phyloP scores from a whole-genome alignment of 768 basidiomycete species.

The Leccinum olivaceopallidum region DNA sequence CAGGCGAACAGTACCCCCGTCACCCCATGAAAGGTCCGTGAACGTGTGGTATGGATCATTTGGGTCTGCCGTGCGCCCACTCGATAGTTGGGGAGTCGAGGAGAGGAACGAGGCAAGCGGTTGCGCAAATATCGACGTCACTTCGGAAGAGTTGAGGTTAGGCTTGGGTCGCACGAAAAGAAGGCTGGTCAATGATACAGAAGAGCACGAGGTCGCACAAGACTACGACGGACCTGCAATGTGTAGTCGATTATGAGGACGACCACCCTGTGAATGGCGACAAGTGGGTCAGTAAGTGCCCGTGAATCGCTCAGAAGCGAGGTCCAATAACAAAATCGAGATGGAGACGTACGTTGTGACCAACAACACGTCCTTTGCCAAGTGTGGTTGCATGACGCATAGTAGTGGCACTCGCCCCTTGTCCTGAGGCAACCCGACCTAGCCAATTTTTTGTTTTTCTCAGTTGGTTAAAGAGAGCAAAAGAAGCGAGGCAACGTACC shows the following conservation, averaged over 20 bases:
- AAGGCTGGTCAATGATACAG: not conserved
- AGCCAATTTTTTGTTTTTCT: not conserved
- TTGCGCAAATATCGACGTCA: constrained; percentile 81
- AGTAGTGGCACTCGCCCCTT: constrained; percentile 67
- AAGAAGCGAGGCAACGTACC: constrained; percentile 40
- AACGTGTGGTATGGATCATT: constrained; percentile 59
- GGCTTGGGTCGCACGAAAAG: constrained; percentile 46
- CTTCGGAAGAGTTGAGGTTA: constrained; percentile 77
- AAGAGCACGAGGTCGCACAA: not conserved
- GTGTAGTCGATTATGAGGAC: constrained; percentile 81
- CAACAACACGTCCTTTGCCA: constrained; percentile 68
- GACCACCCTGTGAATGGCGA: constrained; percentile 58
- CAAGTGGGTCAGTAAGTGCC: not conserved
- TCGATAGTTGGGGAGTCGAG: constrained; percentile 57
- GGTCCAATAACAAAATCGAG: not conserved
- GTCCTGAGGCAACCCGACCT: constrained; percentile 86
- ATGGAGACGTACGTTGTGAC: constrained; percentile 76
- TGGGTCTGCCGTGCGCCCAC: constrained; percentile 54
- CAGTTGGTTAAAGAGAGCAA: not conserved
- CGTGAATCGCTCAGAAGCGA: not conserved
- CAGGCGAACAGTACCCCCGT: constrained; percentile 44
- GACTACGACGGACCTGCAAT: constrained; percentile 49
- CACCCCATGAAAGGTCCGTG: constrained; percentile 51
- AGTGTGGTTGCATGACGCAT: constrained; percentile 77
- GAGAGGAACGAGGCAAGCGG: constrained; percentile 74